Evolutionary conservation across 768 basidiomycete genomes (phyloP).

Genomic region (Podaxis sp.): DNA sequence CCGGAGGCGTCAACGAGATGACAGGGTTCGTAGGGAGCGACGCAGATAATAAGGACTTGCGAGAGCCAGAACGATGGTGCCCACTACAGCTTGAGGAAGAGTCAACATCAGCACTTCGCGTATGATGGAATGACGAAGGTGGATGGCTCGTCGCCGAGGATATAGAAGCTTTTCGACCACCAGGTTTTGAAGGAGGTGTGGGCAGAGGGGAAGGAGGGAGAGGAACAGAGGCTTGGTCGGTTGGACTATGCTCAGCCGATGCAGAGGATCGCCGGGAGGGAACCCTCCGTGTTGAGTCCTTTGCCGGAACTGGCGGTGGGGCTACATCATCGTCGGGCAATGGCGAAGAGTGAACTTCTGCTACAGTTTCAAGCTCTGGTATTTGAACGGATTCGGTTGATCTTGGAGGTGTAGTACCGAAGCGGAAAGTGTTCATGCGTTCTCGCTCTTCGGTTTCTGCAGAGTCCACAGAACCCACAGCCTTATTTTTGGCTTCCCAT

Average conservation of each 20-base stretch:
- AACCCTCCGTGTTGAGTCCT: background rate
- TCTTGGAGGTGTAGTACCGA: constrained; percentile 20
- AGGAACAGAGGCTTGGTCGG: constrained; percentile 8
- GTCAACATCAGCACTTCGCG: background rate
- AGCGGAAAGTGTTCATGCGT: constrained; percentile 30
- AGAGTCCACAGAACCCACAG: constrained; percentile 8
- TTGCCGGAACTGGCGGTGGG: constrained; percentile 2
- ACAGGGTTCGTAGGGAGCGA: constrained; percentile 10
- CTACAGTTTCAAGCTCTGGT: background rate
- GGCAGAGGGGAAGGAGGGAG: constrained; percentile 12
- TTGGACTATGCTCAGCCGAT: background rate
- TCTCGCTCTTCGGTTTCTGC: constrained; percentile 19
- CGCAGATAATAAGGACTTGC: constrained; percentile 9
- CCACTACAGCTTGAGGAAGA: background rate
- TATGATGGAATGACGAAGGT: background rate
- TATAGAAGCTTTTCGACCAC: background rate
- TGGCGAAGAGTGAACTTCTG: constrained; percentile 4
- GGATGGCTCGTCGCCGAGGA: background rate
- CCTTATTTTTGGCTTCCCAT: constrained; percentile 43
- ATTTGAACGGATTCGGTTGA: background rate
- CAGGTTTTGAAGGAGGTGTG: constrained; percentile 1
- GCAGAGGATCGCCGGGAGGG: constrained; percentile 4
- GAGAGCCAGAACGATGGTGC: constrained; percentile 2
- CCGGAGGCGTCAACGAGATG: constrained; percentile 15
- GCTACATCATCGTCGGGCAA: background rate